Evolutionary conservation across 176 grass and related monocot species (phyloP).

Genomic region (Canna indica): DNA sequence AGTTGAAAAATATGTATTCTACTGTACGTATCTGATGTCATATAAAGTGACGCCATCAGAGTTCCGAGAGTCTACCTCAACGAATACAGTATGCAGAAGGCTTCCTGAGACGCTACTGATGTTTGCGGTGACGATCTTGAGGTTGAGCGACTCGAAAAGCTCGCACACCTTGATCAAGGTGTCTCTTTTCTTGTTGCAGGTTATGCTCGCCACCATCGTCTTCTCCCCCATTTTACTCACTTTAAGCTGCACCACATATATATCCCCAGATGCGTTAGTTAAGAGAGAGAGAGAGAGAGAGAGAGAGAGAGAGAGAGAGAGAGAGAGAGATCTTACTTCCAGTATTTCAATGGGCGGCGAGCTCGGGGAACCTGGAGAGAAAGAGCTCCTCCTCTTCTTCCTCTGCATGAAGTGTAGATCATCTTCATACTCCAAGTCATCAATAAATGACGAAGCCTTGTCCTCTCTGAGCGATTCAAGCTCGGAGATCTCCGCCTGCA

Average conservation of each 20-base stretch:
- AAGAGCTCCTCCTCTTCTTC: constrained; percentile 19
- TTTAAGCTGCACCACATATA: constrained; percentile 7
- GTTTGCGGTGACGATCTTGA: constrained; percentile 21
- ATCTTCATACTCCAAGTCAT: background rate
- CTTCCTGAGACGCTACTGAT: constrained; percentile 12
- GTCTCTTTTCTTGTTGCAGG: constrained; percentile 19
- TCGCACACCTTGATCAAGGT: constrained; percentile 11
- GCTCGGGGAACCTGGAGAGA: background rate
- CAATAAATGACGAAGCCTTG: background rate
- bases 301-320: background rate
- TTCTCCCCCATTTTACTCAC: constrained; percentile 13
- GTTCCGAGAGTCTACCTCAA: no score
- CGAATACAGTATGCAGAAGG: constrained; percentile 18
- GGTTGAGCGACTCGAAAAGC: constrained; percentile 18
- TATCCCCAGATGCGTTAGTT: background rate
- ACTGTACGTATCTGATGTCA: no score
- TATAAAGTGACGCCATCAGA: no score
- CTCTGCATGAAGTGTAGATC: background rate
- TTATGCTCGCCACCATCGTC: constrained; percentile 12
- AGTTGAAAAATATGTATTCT: no score
- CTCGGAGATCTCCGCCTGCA: constrained; percentile 6
- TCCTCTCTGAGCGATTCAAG: constrained; percentile 1
- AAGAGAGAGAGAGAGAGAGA: background rate
- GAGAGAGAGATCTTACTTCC: constrained; percentile 7
- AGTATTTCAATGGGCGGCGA: constrained; percentile 4